Percentiles rank a stretch among this genome's conserved stretches.
These are phyloP conservation scores for Sextonia rubra DNA, from an alignment of 164 flowering plant species.

Conservation along the genomic window DNA sequence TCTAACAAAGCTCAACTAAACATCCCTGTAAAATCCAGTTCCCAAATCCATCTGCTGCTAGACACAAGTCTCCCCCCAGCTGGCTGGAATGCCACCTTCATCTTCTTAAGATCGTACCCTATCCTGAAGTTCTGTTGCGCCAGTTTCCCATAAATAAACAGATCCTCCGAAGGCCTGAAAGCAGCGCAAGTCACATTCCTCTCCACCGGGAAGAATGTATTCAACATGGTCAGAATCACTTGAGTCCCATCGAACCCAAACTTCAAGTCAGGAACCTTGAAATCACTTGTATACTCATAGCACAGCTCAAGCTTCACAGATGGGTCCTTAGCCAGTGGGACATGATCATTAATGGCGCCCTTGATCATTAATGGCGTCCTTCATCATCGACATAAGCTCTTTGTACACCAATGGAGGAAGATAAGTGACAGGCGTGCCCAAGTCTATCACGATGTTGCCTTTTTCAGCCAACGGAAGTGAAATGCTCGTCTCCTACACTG, in stretches of 20 bases:
- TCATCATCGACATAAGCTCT: slow-evolving; percentile 12
- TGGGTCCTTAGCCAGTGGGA: neutral
- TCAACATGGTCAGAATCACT: slow-evolving; percentile 15
- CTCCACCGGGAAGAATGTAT: slow-evolving; percentile 15
- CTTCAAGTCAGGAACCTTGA: slow-evolving; percentile 18
- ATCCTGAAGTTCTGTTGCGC: slow-evolving; percentile 28
- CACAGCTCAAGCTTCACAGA: slow-evolving; percentile 5
- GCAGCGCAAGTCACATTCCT: slow-evolving; percentile 20
- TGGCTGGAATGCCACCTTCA: slow-evolving; percentile 22
- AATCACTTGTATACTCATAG: slow-evolving; percentile 1
- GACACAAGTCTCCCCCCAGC: slow-evolving; percentile 27
- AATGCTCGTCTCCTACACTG: slow-evolving; percentile 30
- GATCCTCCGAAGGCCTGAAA: neutral
- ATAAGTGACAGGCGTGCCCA: slow-evolving; percentile 47
- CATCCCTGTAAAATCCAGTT: neutral
- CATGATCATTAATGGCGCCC: too few species aligned
- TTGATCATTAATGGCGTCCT: slow-evolving; percentile 5
- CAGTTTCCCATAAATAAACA: slow-evolving; percentile 23
- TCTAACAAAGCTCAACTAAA: too few species aligned
- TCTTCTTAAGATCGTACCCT: slow-evolving; percentile 22
- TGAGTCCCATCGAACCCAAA: slow-evolving; percentile 35
- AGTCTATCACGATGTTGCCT: slow-evolving; percentile 60
- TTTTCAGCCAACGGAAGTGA: neutral
- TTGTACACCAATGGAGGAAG: slow-evolving; percentile 18
- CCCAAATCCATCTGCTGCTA: neutral